Evolutionary conservation across 768 basidiomycete species (phyloP), one percentile per base, ranked within the genome.

Genomic region (Pulveroboletus frians): DNA sequence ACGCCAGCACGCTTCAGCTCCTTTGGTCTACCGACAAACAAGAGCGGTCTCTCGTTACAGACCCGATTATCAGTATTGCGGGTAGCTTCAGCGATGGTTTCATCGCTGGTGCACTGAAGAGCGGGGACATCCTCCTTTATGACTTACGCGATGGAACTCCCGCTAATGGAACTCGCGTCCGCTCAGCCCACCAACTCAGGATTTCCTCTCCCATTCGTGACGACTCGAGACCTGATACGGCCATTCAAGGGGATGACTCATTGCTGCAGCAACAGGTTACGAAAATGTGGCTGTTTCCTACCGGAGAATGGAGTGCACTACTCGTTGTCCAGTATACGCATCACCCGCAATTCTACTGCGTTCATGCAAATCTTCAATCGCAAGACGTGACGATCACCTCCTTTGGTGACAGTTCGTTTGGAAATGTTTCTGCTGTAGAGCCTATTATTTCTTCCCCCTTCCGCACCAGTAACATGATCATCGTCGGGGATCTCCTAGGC

Each of bases 401-500:
- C 0, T 84, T 81, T 54, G 82, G 82, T 3, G 77, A 83, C 44
- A 65, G 68, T 2, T 68, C 74, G 3, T 74, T 77, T 30, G 79
- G 80, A 4, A 58, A 69, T 10, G 70, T 86, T n/a, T 78, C 78
- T 7, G 61, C 65, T 31, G 26, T 87, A 9, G 63, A 67, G 11
- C 78, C 83, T 3, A 55, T 69, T 14, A 73, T 74, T 42, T 81
- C 84, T 53, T 3, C 41, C 1, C 17, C 36, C 15, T 63, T 73
- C 18, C 37, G 52, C n/a, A 71, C 77, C 43, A 56, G 61, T 10
- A 77, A 72, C 58, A 79, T 87, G 60, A 64, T 89, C 29, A 57
- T 89, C 9, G 71, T 69, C 2, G 88, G 89, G 2, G 84, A 90
- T 60, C 67, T 71, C 20, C 69, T 86, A 21, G 88, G 88, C 1